A percentile compares a stretch with the other conserved stretches of the same genome.
These are phyloP conservation scores for Pyrrhoderma noxium DNA, from an alignment of 1,284 basidiomycete genomes.

Conservation along the genomic window DNA sequence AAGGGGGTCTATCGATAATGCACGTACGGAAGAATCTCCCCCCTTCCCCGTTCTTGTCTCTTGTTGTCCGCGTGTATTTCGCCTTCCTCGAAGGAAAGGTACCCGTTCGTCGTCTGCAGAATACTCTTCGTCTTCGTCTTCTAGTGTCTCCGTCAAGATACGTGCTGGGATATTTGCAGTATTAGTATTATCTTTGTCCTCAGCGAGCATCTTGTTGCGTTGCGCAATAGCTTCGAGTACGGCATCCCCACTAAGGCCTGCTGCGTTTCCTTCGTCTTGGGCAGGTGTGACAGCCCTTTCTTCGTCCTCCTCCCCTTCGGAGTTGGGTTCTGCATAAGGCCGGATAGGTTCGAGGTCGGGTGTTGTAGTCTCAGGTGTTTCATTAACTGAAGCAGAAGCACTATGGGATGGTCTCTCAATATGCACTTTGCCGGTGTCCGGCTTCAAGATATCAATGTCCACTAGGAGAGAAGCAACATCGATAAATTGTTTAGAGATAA, in stretches of 20 bases:
- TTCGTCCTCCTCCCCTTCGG: constrained; percentile 88
- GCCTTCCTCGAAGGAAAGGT: constrained; percentile 31
- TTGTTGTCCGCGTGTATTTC: constrained; percentile 21
- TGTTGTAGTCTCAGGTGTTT: constrained; percentile 43
- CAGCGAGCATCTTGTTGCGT: constrained; percentile 63
- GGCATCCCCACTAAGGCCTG: constrained; percentile 64
- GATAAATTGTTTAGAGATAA: background rate
- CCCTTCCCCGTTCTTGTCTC: constrained; percentile 21
- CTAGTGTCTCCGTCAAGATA: constrained; percentile 11
- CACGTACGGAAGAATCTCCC: constrained; percentile 20
- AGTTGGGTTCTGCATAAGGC: constrained; percentile 77
- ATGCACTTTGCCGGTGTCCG: constrained; percentile 65
- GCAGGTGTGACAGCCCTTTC: constrained; percentile 61
- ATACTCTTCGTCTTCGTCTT: constrained; percentile 28
- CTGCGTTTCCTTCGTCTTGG: constrained; percentile 71
- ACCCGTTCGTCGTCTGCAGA: constrained; percentile 35
- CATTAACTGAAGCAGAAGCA: constrained; percentile 34
- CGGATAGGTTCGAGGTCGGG: constrained; percentile 32
- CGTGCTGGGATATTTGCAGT: too few species aligned
- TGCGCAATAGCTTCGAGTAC: constrained; percentile 76
- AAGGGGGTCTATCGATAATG: constrained; percentile 76
- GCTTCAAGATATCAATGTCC: constrained; percentile 91
- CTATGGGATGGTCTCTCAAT: constrained; percentile 66
- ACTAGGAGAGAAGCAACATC: constrained; percentile 37
- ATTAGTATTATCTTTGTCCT: too few species aligned